phyloP scores from a whole-genome alignment of 192 early-diverging fungal species.

The Podila epicladia region DNA sequence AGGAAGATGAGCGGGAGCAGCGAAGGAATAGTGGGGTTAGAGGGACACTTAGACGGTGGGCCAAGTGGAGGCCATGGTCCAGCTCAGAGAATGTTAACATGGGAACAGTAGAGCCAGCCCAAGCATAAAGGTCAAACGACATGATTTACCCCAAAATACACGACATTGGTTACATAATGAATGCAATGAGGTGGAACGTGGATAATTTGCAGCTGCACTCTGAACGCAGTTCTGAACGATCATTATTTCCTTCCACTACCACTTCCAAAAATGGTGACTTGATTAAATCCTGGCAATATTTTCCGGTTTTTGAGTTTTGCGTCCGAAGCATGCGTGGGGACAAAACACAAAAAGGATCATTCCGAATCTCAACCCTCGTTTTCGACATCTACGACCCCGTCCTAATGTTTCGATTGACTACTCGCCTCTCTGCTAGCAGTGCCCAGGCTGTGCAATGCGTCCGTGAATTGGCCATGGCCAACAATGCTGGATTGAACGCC shows the following conservation, averaged over 20 bases:
- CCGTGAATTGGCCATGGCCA: conserved; percentile 23
- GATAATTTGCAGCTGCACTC: too few relatives aligned
- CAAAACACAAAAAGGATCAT: not conserved
- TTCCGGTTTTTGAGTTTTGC: not conserved
- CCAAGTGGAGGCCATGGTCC: conserved; percentile 23
- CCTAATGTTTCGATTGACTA: conserved; percentile 33
- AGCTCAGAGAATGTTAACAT: not conserved
- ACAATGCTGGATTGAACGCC: conserved; percentile 18
- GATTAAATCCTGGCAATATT: not conserved
- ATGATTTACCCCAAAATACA: too few relatives aligned
- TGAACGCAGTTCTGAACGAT: too few relatives aligned
- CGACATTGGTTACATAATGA: too few relatives aligned
- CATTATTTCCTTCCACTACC: not conserved
- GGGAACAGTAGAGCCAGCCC: too few relatives aligned
- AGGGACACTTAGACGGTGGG: conserved; percentile 21
- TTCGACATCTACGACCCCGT: not conserved
- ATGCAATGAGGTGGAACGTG: too few relatives aligned
- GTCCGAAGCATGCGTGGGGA: not conserved
- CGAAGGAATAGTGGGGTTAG: conserved; percentile 5
- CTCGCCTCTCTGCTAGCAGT: conserved; percentile 21
- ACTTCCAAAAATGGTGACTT: not conserved
- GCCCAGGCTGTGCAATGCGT: conserved; percentile 38
- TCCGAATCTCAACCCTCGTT: not conserved
- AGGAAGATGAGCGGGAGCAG: conserved; percentile 32
- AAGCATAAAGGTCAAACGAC: too few relatives aligned